phyloP scores from a whole-genome alignment of 805 yeast species.

The Starmerella geochares region DNA sequence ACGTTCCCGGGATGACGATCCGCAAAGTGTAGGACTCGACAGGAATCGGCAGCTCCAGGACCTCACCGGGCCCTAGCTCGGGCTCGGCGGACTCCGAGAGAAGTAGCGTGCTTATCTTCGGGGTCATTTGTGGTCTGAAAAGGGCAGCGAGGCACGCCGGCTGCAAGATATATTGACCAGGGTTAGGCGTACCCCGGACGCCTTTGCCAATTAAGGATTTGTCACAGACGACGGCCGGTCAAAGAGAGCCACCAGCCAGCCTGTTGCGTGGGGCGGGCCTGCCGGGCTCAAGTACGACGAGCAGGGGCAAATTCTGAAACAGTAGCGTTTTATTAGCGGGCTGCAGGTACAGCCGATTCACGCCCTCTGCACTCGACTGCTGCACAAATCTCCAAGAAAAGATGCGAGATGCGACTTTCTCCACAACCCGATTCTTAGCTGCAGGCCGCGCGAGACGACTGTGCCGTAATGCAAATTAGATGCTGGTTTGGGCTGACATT shows the following conservation, averaged over 20 bases:
- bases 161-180: conserved; percentile 1
- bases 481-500: background rate
- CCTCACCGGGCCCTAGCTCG: conserved; percentile 29
- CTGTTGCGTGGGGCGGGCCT: too few species aligned
- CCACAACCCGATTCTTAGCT: too few species aligned
- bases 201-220: background rate
- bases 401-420: too few species aligned
- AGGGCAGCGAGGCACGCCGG: background rate
- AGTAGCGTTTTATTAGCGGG: too few species aligned
- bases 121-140: background rate
- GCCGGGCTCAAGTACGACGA: too few species aligned
- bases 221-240: too few species aligned
- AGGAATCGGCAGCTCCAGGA: conserved; percentile 35
- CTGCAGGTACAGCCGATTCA: too few species aligned
- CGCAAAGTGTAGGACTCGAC: conserved; percentile 38
- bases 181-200: conserved; percentile 7
- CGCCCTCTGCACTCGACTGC: too few species aligned
- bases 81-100: conserved; percentile 29
- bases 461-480: background rate
- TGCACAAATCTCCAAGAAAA: too few species aligned
- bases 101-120: conserved; percentile 1
- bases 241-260: too few species aligned
- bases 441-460: too few species aligned
- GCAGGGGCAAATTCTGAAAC: too few species aligned
- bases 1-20: conserved; percentile 63